A percentile compares a stretch with the other conserved stretches of the same genome.
Conservation (phyloP, 495 filamentous ascomycete genomes). For the Entonaema liquescens region DNA sequence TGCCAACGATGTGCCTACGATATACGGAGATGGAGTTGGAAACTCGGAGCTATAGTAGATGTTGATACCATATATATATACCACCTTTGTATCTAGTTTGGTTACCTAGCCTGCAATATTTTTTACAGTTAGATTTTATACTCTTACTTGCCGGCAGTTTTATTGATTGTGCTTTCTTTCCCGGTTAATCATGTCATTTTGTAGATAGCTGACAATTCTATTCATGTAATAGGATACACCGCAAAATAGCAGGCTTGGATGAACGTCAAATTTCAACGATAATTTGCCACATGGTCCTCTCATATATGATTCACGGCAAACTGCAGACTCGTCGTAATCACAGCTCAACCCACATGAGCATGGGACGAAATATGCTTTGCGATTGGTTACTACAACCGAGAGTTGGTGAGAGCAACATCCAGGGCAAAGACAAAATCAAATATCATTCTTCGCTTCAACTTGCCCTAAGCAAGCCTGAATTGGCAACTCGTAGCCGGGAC, state of each 20-base stretch:
- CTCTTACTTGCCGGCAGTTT: neutral
- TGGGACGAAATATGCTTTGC: neutral
- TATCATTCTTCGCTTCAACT: constrained; percentile 15
- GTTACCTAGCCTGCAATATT: constrained; percentile 26
- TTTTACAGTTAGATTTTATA: constrained; percentile 18
- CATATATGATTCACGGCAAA: neutral
- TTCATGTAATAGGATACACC: neutral
- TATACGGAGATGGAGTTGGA: constrained; percentile 21
- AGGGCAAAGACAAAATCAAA: neutral
- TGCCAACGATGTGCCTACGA: constrained; percentile 25
- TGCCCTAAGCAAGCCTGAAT: constrained; percentile 5
- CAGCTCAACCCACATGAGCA: constrained; percentile 13
- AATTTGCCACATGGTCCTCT: neutral
- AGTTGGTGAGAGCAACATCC: neutral
- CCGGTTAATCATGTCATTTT: neutral
- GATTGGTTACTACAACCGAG: constrained; percentile 9
- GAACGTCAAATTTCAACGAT: neutral
- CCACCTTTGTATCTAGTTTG: constrained; percentile 36
- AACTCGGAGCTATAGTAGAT: constrained; percentile 29
- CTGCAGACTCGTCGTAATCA: neutral
- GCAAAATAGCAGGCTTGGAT: neutral
- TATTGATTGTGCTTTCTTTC: neutral
- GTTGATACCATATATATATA: constrained; percentile 34
- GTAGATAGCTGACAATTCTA: neutral
- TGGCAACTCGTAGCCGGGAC: constrained; percentile 16